Conservation (phyloP, 331 rosid species). For the Rosa hybrid region DNA sequence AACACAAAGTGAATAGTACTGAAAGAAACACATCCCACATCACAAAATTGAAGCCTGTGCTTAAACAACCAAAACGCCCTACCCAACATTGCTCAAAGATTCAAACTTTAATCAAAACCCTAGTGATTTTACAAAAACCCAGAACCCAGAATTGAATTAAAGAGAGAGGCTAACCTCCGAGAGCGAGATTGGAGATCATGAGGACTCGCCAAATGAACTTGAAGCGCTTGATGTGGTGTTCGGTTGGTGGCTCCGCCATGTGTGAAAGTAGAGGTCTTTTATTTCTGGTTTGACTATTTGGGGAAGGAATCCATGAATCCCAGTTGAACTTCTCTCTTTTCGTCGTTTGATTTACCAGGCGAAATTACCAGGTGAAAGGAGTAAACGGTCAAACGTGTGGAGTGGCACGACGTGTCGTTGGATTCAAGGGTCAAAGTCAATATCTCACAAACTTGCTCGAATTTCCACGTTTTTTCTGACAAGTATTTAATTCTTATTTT, state of each 20-base stretch:
- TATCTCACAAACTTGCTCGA: not conserved
- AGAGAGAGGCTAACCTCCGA: constrained; percentile 61
- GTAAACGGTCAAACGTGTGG: not conserved
- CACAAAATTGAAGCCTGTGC: not conserved
- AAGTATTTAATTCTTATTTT: not conserved
- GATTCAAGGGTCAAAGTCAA: not conserved
- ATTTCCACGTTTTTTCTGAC: no score
- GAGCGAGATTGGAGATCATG: constrained; percentile 66
- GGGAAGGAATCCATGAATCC: not conserved
- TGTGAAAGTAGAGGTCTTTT: not conserved
- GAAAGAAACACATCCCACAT: constrained; percentile 4
- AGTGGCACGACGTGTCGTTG: constrained; percentile 10
- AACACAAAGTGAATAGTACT: constrained; percentile 15
- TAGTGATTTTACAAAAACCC: not conserved
- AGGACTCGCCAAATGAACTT: constrained; percentile 76
- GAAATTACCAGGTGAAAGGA: not conserved
- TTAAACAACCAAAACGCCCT: not conserved
- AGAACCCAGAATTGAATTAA: not conserved
- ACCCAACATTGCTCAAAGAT: not conserved
- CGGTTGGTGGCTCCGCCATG: constrained; percentile 42
- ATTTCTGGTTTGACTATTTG: not conserved
- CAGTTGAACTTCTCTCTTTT: not conserved
- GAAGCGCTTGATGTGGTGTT: constrained; percentile 43
- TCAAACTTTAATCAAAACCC: not conserved
- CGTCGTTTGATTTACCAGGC: not conserved